phyloP scores from a whole-genome alignment of 495 filamentous ascomycete species.

The Penicillium bialowiezense region DNA sequence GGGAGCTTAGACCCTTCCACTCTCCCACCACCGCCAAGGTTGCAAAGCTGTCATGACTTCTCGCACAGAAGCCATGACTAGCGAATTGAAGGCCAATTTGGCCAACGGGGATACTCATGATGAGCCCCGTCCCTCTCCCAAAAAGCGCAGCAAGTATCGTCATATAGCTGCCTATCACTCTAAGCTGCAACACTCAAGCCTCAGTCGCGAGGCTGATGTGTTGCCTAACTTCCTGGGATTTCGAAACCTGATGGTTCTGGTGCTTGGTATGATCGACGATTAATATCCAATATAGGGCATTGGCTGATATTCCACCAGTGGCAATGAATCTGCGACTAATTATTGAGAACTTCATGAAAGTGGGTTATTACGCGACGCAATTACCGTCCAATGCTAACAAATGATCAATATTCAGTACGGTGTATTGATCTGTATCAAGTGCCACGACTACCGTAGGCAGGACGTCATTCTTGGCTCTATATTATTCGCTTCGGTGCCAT shows the following conservation, averaged over 20 bases:
- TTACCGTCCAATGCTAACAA: slow-evolving; percentile 2
- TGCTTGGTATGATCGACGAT: slow-evolving; percentile 59
- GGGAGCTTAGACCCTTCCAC: background rate
- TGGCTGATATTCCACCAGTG: slow-evolving; percentile 48
- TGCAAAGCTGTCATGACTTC: slow-evolving; percentile 14
- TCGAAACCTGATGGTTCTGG: slow-evolving; percentile 92
- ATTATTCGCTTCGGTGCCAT: slow-evolving; percentile 82
- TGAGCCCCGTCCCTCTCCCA: slow-evolving; percentile 7
- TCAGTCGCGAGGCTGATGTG: slow-evolving; percentile 74
- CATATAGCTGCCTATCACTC: slow-evolving; percentile 87
- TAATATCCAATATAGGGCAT: background rate
- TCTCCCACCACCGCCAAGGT: slow-evolving; percentile 1
- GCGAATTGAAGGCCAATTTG: slow-evolving; percentile 4
- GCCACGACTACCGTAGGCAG: slow-evolving; percentile 79
- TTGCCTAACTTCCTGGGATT: slow-evolving; percentile 89
- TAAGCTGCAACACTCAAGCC: slow-evolving; percentile 64
- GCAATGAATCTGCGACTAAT: slow-evolving; percentile 90
- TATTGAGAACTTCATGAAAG: slow-evolving; percentile 97
- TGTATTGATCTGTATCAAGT: slow-evolving; percentile 86
- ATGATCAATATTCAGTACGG: slow-evolving; percentile 63
- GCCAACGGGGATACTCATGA: slow-evolving; percentile 6
- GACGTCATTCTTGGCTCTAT: slow-evolving; percentile 73
- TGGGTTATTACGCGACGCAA: slow-evolving; percentile 26
- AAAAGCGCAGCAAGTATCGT: slow-evolving; percentile 63
- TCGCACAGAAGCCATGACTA: slow-evolving; percentile 13